A percentile compares a stretch with the other conserved stretches of the same genome.
Conservation (phyloP, 176 grass and related monocot genomes). For the Hordeum vulgare region MorexV3_pseudomolecules_assembly NC_058524.1:221764-222263, state of each 20-base stretch:
- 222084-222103: slow-evolving; percentile 4
- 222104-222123: not conserved
- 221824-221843: not conserved
- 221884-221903: not conserved
- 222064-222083: not conserved
- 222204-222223: too few species aligned
- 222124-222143: too few species aligned
- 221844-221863: too few species aligned
- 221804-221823: not conserved
- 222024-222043: too few species aligned
- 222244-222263: too few species aligned
- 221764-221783: not conserved
- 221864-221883: not conserved
- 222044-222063: not conserved
- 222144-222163: too few species aligned
- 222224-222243: too few species aligned
- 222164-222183: too few species aligned
- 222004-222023: too few species aligned
- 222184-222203: too few species aligned
- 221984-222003: not conserved
- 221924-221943: not conserved
- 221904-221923: not conserved
- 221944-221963: not conserved
- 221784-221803: not conserved
- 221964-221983: not conserved